Base-by-base conservation (phyloP, 768 basidiomycete species). In the Leccinum truebloodii region DNA sequence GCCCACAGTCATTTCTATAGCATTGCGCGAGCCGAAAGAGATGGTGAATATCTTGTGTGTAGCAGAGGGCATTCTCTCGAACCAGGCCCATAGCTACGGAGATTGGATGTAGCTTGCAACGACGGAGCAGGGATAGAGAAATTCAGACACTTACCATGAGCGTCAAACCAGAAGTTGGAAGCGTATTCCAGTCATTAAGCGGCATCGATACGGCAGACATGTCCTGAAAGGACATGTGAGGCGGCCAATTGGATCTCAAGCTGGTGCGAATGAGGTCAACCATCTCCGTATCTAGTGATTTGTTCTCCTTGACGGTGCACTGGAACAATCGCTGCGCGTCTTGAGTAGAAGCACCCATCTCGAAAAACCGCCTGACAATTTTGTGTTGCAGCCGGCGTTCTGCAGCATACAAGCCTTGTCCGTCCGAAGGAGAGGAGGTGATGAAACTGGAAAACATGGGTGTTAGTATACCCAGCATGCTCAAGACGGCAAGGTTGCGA, bases 171-270 rank as follows among this genome's bases (percentile, higher is more conserved):
- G 80, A 72, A 1, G 76, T 65, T 0, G 89, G 86, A 49, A 92
- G 71, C 0, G 83, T 82, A 60, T 80, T 82, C 37, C 73, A 69
- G 18, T 72, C 75, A n/a, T 78, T 75, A 50, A 85, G 81, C 1
- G 74, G 72, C 34, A 87, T 69, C 4, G 78, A 75, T 6, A 92
- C 63, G 9, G 82, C 75, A 3, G 88, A 82, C 6, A 76, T 70
- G 2, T 81, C 80, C 68, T 86, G 85, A 65, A 93, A 75, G 3
- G 85, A 89, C 61, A 94, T 82, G 69, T 94, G 92, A 58, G 86
- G 83, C 1, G 89, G 85, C 92, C 92, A 94, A 35, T 85, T 81
- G 41, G 86, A 85, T 71, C 84, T 88, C 80, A 90, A 86, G 3
- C 84, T 86, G 51, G 82, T 80, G 7, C 88, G 83, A 56, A 94